phyloP scores from a whole-genome alignment of 441 rosid genomes.

The Populus hybrid region DNA sequence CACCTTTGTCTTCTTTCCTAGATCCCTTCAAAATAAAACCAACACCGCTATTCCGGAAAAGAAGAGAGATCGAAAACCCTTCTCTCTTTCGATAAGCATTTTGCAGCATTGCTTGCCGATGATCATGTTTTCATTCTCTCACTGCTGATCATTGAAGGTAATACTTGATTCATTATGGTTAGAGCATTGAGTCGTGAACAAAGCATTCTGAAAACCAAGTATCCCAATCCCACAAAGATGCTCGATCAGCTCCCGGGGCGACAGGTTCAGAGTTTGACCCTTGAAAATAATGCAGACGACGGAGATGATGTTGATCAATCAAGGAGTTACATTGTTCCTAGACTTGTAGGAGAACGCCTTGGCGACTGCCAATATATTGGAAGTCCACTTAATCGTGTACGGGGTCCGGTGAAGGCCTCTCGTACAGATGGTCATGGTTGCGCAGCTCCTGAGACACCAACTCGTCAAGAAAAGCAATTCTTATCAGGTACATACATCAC shows the following conservation, averaged over 20 bases:
- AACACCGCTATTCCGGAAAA: neutral
- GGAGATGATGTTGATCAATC: neutral
- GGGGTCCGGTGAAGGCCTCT: constrained; percentile 1
- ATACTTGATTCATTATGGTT: constrained; percentile 40
- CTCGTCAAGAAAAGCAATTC: constrained; percentile 26
- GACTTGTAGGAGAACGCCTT: constrained; percentile 19
- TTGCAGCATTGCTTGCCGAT: neutral
- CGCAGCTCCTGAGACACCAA: constrained; percentile 7
- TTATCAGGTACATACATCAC: constrained; percentile 31
- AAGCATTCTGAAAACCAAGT: constrained; percentile 36
- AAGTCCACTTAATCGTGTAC: constrained; percentile 29
- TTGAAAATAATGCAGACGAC: constrained; percentile 21
- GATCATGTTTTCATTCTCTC: constrained; percentile 6
- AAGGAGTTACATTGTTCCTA: constrained; percentile 10
- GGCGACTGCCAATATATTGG: constrained; percentile 22
- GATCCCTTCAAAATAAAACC: neutral
- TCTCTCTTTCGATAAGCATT: neutral
- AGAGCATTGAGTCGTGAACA: constrained; percentile 44
- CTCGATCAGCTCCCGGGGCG: constrained; percentile 34
- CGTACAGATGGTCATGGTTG: constrained; percentile 19
- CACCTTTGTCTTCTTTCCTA: constrained; percentile 2
- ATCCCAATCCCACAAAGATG: constrained; percentile 38
- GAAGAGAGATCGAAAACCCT: neutral
- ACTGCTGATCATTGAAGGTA: constrained; percentile 4
- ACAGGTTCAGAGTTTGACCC: constrained; percentile 19